A percentile compares a stretch with the other conserved stretches of the same genome.
Conservation (phyloP, 2,329 filamentous ascomycete species). For the Botrytis fragariae region DNA sequence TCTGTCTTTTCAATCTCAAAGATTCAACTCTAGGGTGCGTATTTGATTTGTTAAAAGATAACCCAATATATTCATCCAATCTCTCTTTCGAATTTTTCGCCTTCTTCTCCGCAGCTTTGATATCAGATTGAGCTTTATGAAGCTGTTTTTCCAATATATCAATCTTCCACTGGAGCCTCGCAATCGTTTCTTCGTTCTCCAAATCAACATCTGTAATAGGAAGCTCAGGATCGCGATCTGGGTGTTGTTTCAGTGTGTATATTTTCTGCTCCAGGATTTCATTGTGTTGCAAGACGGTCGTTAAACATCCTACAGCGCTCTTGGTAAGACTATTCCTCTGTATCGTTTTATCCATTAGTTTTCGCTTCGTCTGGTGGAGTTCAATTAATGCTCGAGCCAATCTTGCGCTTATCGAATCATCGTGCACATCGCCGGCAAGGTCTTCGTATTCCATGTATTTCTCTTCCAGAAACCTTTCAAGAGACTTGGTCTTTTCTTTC, state of each 20-base stretch:
- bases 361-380: not conserved
- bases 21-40: not conserved
- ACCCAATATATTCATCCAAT: not conserved
- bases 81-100: not conserved
- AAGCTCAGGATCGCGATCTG: not conserved
- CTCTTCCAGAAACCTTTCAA: conserved; percentile 8
- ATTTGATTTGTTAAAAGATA: not conserved
- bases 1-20: not conserved
- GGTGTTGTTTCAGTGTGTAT: not conserved
- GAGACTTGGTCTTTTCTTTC: conserved; percentile 8
- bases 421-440: not conserved
- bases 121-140: not conserved
- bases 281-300: not conserved
- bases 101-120: not conserved
- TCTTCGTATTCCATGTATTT: conserved; percentile 1
- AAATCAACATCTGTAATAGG: not conserved
- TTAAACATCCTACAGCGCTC: not conserved
- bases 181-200: not conserved
- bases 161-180: not conserved
- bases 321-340: conserved; percentile 12
- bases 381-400: conserved; percentile 3
- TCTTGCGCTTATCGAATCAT: not conserved
- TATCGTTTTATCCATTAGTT: conserved; percentile 5
- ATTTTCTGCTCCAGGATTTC: not conserved
- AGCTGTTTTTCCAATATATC: not conserved